Evolutionary conservation across 305 asterid species (phyloP).

Genomic region (Nicotiana rustica): DNA sequence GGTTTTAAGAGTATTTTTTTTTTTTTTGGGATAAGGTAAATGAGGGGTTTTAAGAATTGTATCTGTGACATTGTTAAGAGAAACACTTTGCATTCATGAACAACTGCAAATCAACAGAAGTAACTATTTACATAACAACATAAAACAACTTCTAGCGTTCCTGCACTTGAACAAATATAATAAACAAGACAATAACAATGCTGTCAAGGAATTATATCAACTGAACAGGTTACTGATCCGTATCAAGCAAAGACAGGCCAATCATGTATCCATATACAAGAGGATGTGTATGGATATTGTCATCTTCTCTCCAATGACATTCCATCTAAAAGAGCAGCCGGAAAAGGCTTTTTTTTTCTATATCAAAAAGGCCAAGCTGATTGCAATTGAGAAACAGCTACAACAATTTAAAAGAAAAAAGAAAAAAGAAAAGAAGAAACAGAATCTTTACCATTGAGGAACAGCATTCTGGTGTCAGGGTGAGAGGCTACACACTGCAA

Average conservation of each 20-base stretch:
- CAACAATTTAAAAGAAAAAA: background rate
- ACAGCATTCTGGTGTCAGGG: conserved; percentile 53
- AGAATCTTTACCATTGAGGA: conserved; percentile 50
- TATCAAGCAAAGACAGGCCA: background rate
- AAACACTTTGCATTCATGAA: conserved; percentile 19
- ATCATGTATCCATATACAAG: background rate
- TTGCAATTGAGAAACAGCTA: background rate
- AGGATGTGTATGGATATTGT: background rate
- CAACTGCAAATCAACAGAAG: conserved; percentile 15
- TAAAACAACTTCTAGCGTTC: background rate
- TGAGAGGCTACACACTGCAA: conserved; percentile 70
- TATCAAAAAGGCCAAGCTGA: conserved; percentile 13
- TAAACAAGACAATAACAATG: background rate
- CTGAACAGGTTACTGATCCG: background rate
- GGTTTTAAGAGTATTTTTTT: background rate
- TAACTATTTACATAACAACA: background rate
- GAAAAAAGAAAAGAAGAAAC: background rate
- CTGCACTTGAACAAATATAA: background rate
- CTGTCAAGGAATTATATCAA: too few species aligned
- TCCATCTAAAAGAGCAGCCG: background rate
- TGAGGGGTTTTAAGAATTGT: background rate
- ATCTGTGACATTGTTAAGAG: background rate
- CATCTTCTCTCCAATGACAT: background rate
- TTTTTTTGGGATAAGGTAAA: background rate
- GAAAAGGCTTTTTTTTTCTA: background rate